These are phyloP conservation scores for Cucurbita maxima DNA, from an alignment of 306 rosid genomes.

Conservation along the genomic window DNA sequence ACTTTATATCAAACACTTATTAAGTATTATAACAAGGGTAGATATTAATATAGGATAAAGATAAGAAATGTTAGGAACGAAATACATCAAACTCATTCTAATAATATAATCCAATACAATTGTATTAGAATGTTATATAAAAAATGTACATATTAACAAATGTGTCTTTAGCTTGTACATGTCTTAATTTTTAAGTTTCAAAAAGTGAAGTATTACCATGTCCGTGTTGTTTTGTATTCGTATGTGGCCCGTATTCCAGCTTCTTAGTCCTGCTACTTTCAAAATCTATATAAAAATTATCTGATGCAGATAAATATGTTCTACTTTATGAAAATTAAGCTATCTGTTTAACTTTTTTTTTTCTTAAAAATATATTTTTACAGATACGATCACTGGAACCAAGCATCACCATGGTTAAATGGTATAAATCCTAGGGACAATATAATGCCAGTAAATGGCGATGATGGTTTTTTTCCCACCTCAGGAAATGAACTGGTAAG, in stretches of 20 bases:
- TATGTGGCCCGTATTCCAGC: not conserved
- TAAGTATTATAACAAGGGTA: not conserved
- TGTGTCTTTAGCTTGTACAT: not conserved
- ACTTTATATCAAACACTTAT: not conserved
- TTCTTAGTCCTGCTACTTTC: not conserved
- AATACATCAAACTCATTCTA: not conserved
- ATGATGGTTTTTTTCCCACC: conserved; percentile 80
- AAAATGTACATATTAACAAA: not conserved
- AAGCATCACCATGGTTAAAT: conserved; percentile 68
- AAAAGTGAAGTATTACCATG: not conserved
- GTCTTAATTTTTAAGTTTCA: not conserved
- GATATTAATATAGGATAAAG: not conserved
- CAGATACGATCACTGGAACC: conserved; percentile 56
- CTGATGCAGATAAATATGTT: not conserved
- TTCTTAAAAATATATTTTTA: not conserved
- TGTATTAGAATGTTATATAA: not conserved
- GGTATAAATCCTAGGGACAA: conserved; percentile 61
- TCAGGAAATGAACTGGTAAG: conserved; percentile 69
- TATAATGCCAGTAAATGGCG: conserved; percentile 65
- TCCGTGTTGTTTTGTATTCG: not conserved
- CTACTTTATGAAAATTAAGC: not conserved
- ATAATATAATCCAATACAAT: not conserved
- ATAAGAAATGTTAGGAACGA: not conserved
- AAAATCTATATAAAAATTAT: not conserved
- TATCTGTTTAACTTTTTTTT: not conserved